These are phyloP conservation scores for Elaeis oleifera DNA, from an alignment of 202 grass and related monocot species.

Conservation along the genomic window DNA sequence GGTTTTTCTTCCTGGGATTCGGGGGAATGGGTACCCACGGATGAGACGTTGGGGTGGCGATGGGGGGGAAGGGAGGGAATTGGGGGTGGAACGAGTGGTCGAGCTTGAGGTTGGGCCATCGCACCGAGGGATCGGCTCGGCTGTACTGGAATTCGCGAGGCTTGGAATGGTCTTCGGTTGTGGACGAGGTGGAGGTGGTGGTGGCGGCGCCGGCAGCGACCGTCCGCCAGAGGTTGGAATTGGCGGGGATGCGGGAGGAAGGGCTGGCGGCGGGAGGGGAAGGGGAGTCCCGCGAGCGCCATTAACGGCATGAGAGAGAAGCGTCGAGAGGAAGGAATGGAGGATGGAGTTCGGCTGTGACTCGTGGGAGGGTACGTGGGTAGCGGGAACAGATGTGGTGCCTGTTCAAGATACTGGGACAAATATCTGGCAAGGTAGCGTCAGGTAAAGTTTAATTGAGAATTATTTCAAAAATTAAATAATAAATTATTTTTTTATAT, in stretches of 20 bases:
- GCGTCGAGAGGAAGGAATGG: background rate
- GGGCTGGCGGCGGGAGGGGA: constrained; percentile 17
- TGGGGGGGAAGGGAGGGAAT: constrained; percentile 24
- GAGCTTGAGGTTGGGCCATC: constrained; percentile 66
- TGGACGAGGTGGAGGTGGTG: background rate
- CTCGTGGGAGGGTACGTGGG: background rate
- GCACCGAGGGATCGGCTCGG: constrained; percentile 64
- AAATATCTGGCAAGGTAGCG: no score
- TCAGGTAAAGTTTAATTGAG: no score
- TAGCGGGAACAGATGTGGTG: no score
- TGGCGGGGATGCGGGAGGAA: constrained; percentile 5
- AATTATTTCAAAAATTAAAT: no score
- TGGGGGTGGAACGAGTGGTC: constrained; percentile 43
- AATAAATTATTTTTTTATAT: no score
- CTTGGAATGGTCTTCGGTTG: constrained; percentile 9
- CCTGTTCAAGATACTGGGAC: no score
- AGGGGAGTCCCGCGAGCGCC: constrained; percentile 34
- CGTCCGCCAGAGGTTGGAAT: constrained; percentile 19
- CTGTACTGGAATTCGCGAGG: constrained; percentile 60
- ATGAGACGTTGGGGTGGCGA: constrained; percentile 10
- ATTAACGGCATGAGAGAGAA: constrained; percentile 42
- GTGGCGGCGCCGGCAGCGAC: background rate
- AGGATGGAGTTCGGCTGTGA: no score
- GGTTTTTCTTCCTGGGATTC: background rate
- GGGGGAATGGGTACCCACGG: background rate